Conservation (phyloP, 148 eudicot species). For the Suaeda aralocaspica region DNA sequence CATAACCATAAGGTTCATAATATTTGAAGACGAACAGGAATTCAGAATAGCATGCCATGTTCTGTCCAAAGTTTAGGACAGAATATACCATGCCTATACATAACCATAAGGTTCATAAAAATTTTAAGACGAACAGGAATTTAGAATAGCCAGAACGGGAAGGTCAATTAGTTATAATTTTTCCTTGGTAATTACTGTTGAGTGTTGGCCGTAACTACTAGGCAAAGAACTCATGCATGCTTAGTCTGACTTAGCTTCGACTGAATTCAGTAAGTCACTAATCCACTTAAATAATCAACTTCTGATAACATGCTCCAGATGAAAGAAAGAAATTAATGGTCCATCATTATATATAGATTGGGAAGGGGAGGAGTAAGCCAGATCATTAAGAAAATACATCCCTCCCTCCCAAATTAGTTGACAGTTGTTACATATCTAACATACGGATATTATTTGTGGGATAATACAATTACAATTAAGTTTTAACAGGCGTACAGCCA, state of each 20-base stretch:
- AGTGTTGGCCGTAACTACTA: background rate
- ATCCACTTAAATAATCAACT: background rate
- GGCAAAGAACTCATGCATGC: background rate
- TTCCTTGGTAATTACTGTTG: background rate
- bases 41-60: no score
- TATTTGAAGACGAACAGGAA: no score
- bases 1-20: background rate
- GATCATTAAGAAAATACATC: no score
- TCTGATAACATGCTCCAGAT: background rate
- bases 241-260: background rate
- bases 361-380: no score
- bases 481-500: no score
- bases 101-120: background rate
- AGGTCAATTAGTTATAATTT: background rate
- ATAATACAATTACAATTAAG: no score
- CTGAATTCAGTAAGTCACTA: background rate
- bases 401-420: no score
- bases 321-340: no score
- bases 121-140: background rate
- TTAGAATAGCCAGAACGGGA: background rate
- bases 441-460: no score
- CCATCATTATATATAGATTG: no score
- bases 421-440: no score
- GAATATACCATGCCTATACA: conserved; percentile 36
- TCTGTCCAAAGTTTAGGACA: conserved; percentile 59